Base-by-base conservation (phyloP, 768 basidiomycete species). In the Hortiboletus campestris region DNA sequence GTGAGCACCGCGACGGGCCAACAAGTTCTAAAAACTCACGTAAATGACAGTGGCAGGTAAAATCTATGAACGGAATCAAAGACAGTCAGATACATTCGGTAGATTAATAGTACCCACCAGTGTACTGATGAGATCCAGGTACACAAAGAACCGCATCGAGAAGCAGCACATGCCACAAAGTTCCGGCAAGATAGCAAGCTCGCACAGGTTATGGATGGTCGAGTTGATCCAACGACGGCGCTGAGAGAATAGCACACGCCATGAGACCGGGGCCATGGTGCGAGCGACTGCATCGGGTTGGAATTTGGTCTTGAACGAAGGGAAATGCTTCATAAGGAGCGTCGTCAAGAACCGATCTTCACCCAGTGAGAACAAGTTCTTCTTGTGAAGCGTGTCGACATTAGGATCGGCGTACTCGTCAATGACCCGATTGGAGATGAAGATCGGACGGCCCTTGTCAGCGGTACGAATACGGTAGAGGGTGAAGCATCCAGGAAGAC, bases 161-260 rank as follows among this genome's bases (percentile, higher is more conserved):
- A 87, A 87, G 62, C 83, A 84, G 60, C 85, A 87, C 63, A 87
- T 80, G 6, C 85, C 85, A 66, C 84, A 85, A 10, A 87, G 71
- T 34, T 86, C 82, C 11, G 83, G 81, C 20, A 87, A 67, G 67
- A 84, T 76, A 29, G 83, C 79, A 48, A 87, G 74, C 65, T 87
- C 85, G 65, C 81, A 82, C 35, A 87, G 67, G 67, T 87, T 87
- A 65, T 87, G 85, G 25, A 87, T 73, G 12, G 85, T 87, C 42
- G 86, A 86, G 67, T 87, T 87, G 72, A 87, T 87, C 85, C 86
- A 87, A 46, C 85, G 80, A 71, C 85, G 80, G 65, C 85, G 80
- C 60, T 86, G 85, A 38, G 85, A 86, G 20, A 87, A 76, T 55
- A 87, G 61, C 12, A 87, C 80, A 13, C 77, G 74, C 75, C 80